Evolutionary conservation across 331 rosid species (phyloP).

Genomic region (Acacia concinna): DNA sequence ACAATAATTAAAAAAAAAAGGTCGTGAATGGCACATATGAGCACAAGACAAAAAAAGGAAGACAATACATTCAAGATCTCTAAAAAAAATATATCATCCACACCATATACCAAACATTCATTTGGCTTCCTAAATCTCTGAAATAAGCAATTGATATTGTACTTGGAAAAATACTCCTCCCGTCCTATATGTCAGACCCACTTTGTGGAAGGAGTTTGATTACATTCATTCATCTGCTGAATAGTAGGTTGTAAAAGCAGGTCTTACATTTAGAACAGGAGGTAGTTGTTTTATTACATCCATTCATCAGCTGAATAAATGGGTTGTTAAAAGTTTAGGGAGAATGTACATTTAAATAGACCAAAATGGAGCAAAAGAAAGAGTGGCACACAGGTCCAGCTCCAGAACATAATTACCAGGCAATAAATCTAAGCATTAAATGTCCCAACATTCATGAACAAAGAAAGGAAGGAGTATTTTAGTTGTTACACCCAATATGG

Average conservation of each 20-base stretch:
- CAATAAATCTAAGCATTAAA: neutral
- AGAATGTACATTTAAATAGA: neutral
- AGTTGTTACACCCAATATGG: neutral
- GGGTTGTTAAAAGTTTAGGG: neutral
- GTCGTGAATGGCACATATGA: neutral
- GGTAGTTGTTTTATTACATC: neutral
- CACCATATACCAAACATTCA: neutral
- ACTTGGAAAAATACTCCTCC: neutral
- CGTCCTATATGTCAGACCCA: too few species aligned
- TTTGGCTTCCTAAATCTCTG: neutral
- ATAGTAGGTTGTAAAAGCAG: too few species aligned
- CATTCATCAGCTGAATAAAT: neutral
- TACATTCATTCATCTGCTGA: too few species aligned
- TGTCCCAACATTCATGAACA: neutral
- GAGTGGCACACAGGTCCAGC: neutral
- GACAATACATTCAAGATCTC: neutral
- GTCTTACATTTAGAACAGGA: too few species aligned
- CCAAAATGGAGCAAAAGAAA: neutral
- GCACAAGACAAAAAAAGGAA: neutral
- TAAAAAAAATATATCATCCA: neutral
- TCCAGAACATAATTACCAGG: neutral
- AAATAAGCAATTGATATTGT: neutral
- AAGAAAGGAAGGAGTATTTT: neutral
- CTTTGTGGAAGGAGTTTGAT: too few species aligned
- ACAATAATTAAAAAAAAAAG: neutral